phyloP scores from a whole-genome alignment of 495 filamentous ascomycete species.

The Penicillium cataractarum region DNA sequence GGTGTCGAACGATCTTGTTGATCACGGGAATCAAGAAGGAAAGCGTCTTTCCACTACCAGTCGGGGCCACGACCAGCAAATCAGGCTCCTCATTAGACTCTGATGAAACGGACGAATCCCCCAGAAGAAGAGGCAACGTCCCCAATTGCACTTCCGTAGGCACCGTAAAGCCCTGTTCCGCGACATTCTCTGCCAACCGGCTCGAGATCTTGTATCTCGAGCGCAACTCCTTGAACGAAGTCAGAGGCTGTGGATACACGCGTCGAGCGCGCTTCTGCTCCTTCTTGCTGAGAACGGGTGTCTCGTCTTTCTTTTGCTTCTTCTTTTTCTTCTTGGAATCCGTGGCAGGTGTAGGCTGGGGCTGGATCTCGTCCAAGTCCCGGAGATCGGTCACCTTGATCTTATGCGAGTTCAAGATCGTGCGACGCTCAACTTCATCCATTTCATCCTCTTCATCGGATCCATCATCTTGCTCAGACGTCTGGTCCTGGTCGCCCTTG shows the following conservation, averaged over 20 bases:
- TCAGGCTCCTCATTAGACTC: conserved; percentile 53
- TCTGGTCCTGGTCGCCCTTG: conserved; percentile 23
- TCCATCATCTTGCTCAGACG: conserved; percentile 23
- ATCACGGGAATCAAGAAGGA: conserved; percentile 88
- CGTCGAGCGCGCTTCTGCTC: conserved; percentile 54
- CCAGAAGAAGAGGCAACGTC: conserved; percentile 76
- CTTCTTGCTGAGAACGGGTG: conserved; percentile 52
- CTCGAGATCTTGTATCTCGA: conserved; percentile 69
- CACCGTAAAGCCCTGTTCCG: conserved; percentile 76
- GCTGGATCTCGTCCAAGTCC: conserved; percentile 43
- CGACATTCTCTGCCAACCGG: conserved; percentile 76
- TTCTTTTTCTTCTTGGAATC: conserved; percentile 56
- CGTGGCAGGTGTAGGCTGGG: conserved; percentile 43
- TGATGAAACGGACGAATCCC: conserved; percentile 28
- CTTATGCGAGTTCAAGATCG: conserved; percentile 78
- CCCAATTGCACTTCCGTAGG: conserved; percentile 95
- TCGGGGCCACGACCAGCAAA: conserved; percentile 87
- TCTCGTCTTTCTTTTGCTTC: conserved; percentile 48
- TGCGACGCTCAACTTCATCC: conserved; percentile 69
- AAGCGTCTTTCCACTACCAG: conserved; percentile 96
- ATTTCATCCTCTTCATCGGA: conserved; percentile 40
- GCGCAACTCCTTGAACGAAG: conserved; percentile 73
- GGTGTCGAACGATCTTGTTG: conserved; percentile 65
- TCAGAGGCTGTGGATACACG: conserved; percentile 75
- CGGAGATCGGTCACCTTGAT: conserved; percentile 80